Conservation (phyloP, 169 alveolate species). For the Plasmodium vinckei region DNA sequence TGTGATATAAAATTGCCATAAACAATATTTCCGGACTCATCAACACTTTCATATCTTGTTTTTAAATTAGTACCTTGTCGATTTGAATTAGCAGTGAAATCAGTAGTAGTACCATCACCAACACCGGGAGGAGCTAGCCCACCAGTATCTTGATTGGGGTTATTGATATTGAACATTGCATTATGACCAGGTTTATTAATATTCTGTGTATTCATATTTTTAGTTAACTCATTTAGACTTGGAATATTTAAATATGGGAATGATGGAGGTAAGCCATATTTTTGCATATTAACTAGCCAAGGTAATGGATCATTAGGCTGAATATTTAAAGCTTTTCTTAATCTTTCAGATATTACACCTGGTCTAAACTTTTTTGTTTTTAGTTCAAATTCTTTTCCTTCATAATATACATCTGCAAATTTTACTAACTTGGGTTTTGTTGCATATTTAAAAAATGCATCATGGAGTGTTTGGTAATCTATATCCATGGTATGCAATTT, state of each 20-base stretch:
- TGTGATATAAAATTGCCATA: constrained; percentile 79
- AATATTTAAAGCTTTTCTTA: constrained; percentile 96
- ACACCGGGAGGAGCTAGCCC: not conserved
- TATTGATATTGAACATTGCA: constrained; percentile 48
- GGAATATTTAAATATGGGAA: constrained; percentile 97
- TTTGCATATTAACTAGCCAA: constrained; percentile 98
- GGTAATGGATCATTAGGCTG: constrained; percentile 97
- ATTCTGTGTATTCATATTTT: constrained; percentile 80
- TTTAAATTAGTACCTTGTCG: not conserved
- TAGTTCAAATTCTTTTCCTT: constrained; percentile 97
- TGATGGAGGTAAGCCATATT: constrained; percentile 99
- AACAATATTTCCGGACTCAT: constrained; percentile 83
- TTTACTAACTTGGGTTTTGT: constrained; percentile 95
- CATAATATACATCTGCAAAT: constrained; percentile 98
- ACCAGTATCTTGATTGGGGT: not conserved
- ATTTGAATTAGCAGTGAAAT: not conserved
- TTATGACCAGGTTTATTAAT: not conserved
- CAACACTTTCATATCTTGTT: constrained; percentile 84
- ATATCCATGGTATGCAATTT: constrained; percentile 96
- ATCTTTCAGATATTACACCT: constrained; percentile 94
- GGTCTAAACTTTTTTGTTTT: constrained; percentile 94
- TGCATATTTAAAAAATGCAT: constrained; percentile 98
- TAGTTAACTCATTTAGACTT: constrained; percentile 95
- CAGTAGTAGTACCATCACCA: not conserved
- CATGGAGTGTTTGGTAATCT: constrained; percentile 97